Percentiles rank a stretch among this genome's conserved stretches.
These are phyloP conservation scores for Cryptococcus sp. DNA, from an alignment of 1,284 basidiomycete species.

Conservation along the genomic window DNA sequence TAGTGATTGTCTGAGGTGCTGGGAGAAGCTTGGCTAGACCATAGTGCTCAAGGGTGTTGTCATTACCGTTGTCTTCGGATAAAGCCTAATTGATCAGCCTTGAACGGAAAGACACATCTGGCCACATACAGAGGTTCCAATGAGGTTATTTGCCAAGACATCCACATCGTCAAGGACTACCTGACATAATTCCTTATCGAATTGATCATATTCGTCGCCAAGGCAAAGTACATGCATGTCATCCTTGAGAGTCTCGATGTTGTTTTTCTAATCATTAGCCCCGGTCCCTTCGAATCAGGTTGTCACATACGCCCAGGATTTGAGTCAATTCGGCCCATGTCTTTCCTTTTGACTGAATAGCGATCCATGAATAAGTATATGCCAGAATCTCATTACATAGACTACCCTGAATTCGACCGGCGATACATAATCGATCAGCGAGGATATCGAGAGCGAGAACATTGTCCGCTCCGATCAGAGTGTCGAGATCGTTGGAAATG, in stretches of 20 bases:
- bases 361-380: constrained; percentile 6
- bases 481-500: constrained; percentile 1
- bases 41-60: constrained; percentile 7
- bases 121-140: constrained; percentile 1
- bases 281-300: not conserved
- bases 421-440: constrained; percentile 6
- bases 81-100: not conserved
- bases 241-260: constrained; percentile 3
- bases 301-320: not conserved
- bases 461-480: not conserved
- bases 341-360: constrained; percentile 4
- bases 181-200: constrained; percentile 2
- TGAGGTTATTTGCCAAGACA: constrained; percentile 3
- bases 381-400: constrained; percentile 4
- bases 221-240: constrained; percentile 2
- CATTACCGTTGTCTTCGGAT: constrained; percentile 2
- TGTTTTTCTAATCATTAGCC: constrained; percentile 1
- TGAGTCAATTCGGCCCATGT: constrained; percentile 1
- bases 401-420: constrained; percentile 4
- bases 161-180: not conserved
- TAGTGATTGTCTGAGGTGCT: not conserved
- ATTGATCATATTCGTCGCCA: not conserved
- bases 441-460: constrained; percentile 3
- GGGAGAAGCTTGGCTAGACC: constrained; percentile 2
- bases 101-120: not conserved